Percentiles rank a stretch among this genome's conserved stretches.
Conservation (phyloP, 2,329 filamentous ascomycete species). For the Colletotrichum lupini region DNA sequence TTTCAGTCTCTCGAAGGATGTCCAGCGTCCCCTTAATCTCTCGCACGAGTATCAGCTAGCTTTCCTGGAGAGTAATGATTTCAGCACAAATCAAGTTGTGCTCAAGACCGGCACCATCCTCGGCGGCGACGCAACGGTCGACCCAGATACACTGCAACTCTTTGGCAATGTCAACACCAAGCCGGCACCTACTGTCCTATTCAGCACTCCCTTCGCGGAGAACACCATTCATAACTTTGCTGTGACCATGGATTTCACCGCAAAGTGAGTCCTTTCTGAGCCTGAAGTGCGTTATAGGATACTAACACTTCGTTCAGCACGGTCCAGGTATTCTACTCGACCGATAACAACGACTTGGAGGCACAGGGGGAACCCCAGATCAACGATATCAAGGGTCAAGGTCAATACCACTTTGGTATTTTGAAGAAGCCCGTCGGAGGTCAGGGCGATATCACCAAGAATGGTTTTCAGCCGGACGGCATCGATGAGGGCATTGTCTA, state of each 20-base stretch:
- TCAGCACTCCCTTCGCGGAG: slow-evolving; percentile 59
- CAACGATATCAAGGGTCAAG: slow-evolving; percentile 66
- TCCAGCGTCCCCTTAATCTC: slow-evolving; percentile 62
- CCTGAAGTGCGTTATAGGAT: not conserved
- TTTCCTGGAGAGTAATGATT: slow-evolving; percentile 59
- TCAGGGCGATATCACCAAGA: slow-evolving; percentile 55
- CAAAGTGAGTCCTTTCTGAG: slow-evolving; percentile 55
- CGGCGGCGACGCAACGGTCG: slow-evolving; percentile 43
- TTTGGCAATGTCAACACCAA: slow-evolving; percentile 58
- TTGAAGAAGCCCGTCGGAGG: slow-evolving; percentile 67
- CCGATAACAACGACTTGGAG: slow-evolving; percentile 54
- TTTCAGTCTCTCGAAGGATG: slow-evolving; percentile 67
- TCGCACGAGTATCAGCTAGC: slow-evolving; percentile 71
- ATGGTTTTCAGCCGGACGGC: slow-evolving; percentile 58
- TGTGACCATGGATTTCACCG: slow-evolving; percentile 65
- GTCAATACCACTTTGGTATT: slow-evolving; percentile 71
- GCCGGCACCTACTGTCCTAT: slow-evolving; percentile 54
- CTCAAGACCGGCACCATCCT: slow-evolving; percentile 67
- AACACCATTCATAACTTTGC: slow-evolving; percentile 72
- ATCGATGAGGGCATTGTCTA: slow-evolving; percentile 65
- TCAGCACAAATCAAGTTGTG: slow-evolving; percentile 61
- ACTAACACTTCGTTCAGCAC: slow-evolving; percentile 52
- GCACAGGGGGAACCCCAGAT: slow-evolving; percentile 56
- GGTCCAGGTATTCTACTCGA: slow-evolving; percentile 67
- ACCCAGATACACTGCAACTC: slow-evolving; percentile 56